Evolutionary conservation across 371 early-diverging fungal species (phyloP), one percentile per base, ranked within the genome.

Genomic region (Haplosporangium sp.): DNA sequence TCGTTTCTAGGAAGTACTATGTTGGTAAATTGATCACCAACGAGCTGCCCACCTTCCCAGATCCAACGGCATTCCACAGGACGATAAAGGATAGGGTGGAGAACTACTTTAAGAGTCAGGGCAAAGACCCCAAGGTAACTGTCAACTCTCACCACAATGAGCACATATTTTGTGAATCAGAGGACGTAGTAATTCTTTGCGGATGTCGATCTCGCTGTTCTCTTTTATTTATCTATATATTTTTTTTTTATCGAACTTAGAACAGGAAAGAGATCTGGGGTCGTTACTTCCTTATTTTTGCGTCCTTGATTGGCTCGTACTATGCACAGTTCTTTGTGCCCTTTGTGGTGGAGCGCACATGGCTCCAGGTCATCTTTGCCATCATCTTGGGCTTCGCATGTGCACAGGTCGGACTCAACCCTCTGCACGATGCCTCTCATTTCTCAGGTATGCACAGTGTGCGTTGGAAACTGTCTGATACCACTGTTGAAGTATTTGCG

Each of bases 401-500:
- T 62, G 86, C 87, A 9, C 86, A 81, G 45, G 80, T 84, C 43
- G 87, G 88, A 42, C 69, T 88, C 18, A 85, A 85, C 62, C 89
- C 84, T 21, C 66, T 89, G 12, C 89, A 89, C 61, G 89, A 89
- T 63, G 85, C 85, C 18, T 84, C 86, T 12, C 89, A 89, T 53
- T 86, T 84, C 67, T 71, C 89, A 45, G 77, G 83, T 82, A 70
- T 37, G 14, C 16, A 37, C 37, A 29, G 45, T n/a, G 55, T 20
- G 14, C 47, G 29, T 29, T 4, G 23, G 7, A 36, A 29, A 5
- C 37, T 51, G 62, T 52, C 41, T 18, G 20, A 62, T 18, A 42
- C 42, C 42, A 62, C 5, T 46, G 46, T 45, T 16, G 13, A 41
- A 13, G 37, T 38, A 47, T 53, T 5, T 43, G 6, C 10, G 10